Evolutionary conservation across 1,139 yeast genomes (phyloP), one percentile per base, ranked within the genome.

Genomic region (Pichia sp.): DNA sequence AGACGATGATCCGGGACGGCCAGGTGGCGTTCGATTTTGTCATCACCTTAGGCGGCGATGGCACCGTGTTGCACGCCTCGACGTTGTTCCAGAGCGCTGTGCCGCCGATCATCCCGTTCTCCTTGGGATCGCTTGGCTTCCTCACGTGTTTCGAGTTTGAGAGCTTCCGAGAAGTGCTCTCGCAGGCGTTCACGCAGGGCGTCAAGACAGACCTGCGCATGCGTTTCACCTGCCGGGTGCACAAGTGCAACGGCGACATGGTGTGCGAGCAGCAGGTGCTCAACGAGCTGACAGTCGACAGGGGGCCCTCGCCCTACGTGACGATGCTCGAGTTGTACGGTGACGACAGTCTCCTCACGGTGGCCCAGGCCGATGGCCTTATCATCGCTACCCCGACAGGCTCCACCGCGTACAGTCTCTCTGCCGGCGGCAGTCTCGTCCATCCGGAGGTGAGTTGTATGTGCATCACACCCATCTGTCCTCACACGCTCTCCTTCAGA

Each of bases 331-430:
- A 88, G 62, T 69, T 88, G 26, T 88, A 85, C 60, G 96, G 96
- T 4, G 93, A 88, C 64, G 89, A 87, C 18, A 78, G 86, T 2
- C 70, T 88, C 40, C 72, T 88, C 52, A 88, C 96, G 0, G 85
- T 87, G 18, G 95, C 93, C 0, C 96, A 88, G 65, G 96, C 96
- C 0, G 96, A 89, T 66, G 96, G 96, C 0, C 69, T 89, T 30
- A 88, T 89, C 54, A 76, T 89, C 40, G 95, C 96, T 0, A 88
- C 96, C 0, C 96, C 96, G 4, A 89, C 96, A 0, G 96, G 96
- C 0, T 87, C 95, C 2, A 89, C 96, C 0, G 96, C 96, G 0
- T 89, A 89, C 66, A 87, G 95, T 0, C 72, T 89, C 39, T 85
- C 95, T 41, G 96, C 96, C 0, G 96, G 96, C 16, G 96, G 96